These are phyloP conservation scores for Sclerotinia spermophila DNA, from an alignment of 2,329 filamentous ascomycete genomes.

Conservation along the genomic window DNA sequence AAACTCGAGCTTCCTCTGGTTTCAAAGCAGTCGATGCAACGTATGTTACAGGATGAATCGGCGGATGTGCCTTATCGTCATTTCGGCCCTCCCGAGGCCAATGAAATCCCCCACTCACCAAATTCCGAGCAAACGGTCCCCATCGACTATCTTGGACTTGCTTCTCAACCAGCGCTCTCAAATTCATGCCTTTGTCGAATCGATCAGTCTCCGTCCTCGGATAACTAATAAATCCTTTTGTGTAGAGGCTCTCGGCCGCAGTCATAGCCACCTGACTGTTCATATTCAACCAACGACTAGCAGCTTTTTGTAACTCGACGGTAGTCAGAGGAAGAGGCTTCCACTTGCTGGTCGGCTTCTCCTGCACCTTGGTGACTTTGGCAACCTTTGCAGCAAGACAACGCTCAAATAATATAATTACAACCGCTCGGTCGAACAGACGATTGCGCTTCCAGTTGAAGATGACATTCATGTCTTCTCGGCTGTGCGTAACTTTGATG, in stretches of 20 bases:
- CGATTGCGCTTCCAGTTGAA: conserved; percentile 81
- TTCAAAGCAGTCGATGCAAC: conserved; percentile 59
- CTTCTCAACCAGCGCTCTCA: conserved; percentile 75
- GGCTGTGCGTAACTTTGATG: conserved; percentile 77
- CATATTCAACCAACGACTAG: conserved; percentile 84
- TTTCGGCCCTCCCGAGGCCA: conserved; percentile 79
- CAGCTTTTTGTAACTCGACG: conserved; percentile 94
- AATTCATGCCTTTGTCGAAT: conserved; percentile 85
- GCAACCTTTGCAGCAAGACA: conserved; percentile 75
- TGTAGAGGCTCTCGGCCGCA: conserved; percentile 82
- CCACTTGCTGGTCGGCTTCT: conserved; percentile 91
- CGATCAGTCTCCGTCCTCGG: conserved; percentile 96
- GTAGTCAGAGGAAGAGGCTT: conserved; percentile 91
- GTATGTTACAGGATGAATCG: conserved; percentile 93
- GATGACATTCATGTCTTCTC: conserved; percentile 72
- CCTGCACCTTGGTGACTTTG: conserved; percentile 78
- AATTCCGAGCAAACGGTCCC: conserved; percentile 73
- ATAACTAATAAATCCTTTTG: conserved; percentile 95
- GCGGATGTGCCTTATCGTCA: conserved; percentile 96
- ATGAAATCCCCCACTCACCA: conserved; percentile 73
- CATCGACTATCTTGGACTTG: conserved; percentile 74
- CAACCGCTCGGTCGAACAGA: conserved; percentile 82
- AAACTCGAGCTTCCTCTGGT: conserved; percentile 70
- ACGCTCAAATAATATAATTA: conserved; percentile 78
- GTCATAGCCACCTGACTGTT: conserved; percentile 88